Percentiles rank a stretch among this genome's conserved stretches.
These are phyloP conservation scores for Suhomyces guaymorum DNA, from an alignment of 1,139 yeast species.

Conservation along the genomic window DNA sequence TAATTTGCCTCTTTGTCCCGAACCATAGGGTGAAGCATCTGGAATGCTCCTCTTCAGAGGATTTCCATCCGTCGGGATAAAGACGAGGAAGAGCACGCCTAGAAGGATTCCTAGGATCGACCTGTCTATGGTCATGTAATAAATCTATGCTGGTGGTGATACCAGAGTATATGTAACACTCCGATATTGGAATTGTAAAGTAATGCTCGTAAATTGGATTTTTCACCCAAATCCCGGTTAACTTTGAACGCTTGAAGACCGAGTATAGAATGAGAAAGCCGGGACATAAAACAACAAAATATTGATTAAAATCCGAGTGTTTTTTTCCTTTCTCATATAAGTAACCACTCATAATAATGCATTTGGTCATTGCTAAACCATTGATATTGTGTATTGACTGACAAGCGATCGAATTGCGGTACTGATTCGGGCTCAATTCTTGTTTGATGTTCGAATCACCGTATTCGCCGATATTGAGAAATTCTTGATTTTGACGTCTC, in stretches of 20 bases:
- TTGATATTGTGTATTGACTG: constrained; percentile 56
- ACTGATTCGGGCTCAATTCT: constrained; percentile 55
- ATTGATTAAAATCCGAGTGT: constrained; percentile 63
- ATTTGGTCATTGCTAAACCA: constrained; percentile 56
- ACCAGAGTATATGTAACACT: constrained; percentile 79
- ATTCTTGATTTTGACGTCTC: constrained; percentile 47
- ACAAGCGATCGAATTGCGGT: constrained; percentile 54
- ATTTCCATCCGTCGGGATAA: constrained; percentile 81
- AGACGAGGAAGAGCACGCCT: constrained; percentile 64
- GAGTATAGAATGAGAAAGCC: constrained; percentile 61
- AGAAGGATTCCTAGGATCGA: constrained; percentile 54
- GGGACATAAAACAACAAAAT: constrained; percentile 66
- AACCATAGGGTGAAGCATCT: constrained; percentile 86
- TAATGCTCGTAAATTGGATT: constrained; percentile 49
- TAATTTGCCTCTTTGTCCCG: constrained; percentile 58
- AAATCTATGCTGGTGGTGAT: constrained; percentile 58
- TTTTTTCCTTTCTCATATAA: constrained; percentile 69
- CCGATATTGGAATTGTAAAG: constrained; percentile 59
- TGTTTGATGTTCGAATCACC: constrained; percentile 58
- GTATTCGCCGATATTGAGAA: constrained; percentile 54
- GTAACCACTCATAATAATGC: constrained; percentile 62
- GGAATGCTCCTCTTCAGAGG: constrained; percentile 69
- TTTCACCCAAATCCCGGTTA: constrained; percentile 47
- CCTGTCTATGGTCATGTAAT: constrained; percentile 45
- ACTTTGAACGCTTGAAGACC: constrained; percentile 46